phyloP scores from a whole-genome alignment of 1,284 basidiomycete species.

The Pseudozyma sp. region DNA sequence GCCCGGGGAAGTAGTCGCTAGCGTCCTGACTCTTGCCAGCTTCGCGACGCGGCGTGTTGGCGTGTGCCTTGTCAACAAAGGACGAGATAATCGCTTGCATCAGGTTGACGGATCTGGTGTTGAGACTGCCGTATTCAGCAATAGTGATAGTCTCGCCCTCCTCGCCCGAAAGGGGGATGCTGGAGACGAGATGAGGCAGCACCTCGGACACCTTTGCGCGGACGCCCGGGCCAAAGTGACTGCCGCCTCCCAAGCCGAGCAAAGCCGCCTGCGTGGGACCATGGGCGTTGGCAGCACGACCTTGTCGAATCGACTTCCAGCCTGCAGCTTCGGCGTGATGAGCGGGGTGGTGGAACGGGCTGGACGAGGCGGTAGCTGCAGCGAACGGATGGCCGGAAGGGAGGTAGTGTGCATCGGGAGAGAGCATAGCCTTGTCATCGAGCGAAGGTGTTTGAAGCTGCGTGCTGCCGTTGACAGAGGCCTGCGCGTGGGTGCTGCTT shows the following conservation, averaged over 20 bases:
- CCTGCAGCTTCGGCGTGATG: slow-evolving; percentile 26
- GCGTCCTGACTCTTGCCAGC: slow-evolving; percentile 20
- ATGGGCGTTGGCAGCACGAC: slow-evolving; percentile 19
- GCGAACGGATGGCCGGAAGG: slow-evolving; percentile 37
- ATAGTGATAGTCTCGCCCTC: slow-evolving; percentile 61
- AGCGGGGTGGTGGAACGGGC: slow-evolving; percentile 24
- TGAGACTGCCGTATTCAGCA: slow-evolving; percentile 69
- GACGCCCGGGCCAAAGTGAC: slow-evolving; percentile 67
- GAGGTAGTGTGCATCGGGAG: slow-evolving; percentile 41
- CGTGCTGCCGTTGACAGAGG: slow-evolving; percentile 48
- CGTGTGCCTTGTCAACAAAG: slow-evolving; percentile 50
- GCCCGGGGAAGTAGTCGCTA: slow-evolving; percentile 36
- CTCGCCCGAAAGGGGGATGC: slow-evolving; percentile 53
- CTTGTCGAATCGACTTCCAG: slow-evolving; percentile 36
- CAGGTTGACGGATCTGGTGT: slow-evolving; percentile 65
- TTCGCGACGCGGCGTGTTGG: slow-evolving; percentile 26
- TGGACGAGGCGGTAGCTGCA: slow-evolving; percentile 25
- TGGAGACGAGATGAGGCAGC: slow-evolving; percentile 53
- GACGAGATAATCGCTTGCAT: slow-evolving; percentile 65
- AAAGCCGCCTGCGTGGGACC: slow-evolving; percentile 44
- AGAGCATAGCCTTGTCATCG: slow-evolving; percentile 49
- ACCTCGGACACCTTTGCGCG: slow-evolving; percentile 63
- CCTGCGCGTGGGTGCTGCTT: slow-evolving; percentile 38
- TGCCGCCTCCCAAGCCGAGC: slow-evolving; percentile 53
- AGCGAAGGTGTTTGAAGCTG: slow-evolving; percentile 52